These are phyloP conservation scores for Albifimbria verrucaria DNA, from an alignment of 2,329 filamentous ascomycete genomes.

Conservation along the genomic window DNA sequence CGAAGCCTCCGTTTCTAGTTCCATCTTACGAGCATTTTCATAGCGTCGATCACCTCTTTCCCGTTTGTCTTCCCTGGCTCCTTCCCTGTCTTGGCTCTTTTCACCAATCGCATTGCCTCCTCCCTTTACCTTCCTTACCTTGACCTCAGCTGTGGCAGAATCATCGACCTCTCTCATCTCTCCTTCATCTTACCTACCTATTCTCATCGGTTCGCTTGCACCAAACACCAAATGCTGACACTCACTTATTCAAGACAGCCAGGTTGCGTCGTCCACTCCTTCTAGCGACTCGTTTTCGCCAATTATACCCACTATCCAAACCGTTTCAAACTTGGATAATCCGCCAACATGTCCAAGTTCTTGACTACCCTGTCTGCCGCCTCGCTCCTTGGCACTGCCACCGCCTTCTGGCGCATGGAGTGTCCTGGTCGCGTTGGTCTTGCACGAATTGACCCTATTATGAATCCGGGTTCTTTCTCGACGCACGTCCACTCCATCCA, in stretches of 20 bases:
- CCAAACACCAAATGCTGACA: no score
- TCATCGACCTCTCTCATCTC: no score
- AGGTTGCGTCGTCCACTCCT: slow-evolving; percentile 32
- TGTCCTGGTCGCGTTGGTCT: slow-evolving; percentile 69
- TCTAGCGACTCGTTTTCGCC: slow-evolving; percentile 11
- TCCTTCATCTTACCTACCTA: no score
- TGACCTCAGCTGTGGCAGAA: no score
- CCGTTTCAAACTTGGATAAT: slow-evolving; percentile 21
- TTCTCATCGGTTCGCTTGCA: no score
- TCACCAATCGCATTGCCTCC: no score
- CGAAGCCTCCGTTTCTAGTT: background rate
- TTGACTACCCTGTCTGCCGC: slow-evolving; percentile 25
- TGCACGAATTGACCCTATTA: slow-evolving; percentile 74
- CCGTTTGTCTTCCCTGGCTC: background rate
- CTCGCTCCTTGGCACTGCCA: slow-evolving; percentile 35
- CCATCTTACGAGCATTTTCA: background rate
- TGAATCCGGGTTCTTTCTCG: slow-evolving; percentile 57
- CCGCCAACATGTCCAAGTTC: slow-evolving; percentile 29
- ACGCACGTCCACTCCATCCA: slow-evolving; percentile 72
- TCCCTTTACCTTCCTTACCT: no score
- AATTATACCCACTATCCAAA: slow-evolving; percentile 4
- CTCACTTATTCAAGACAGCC: slow-evolving; percentile 24
- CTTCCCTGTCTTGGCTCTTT: no score
- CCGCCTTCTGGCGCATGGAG: slow-evolving; percentile 88
- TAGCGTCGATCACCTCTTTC: background rate